A percentile compares a stretch with the other conserved stretches of the same genome.
phyloP scores from a whole-genome alignment of 208 protist genomes.

The Angomonas ambiguus region DNA sequence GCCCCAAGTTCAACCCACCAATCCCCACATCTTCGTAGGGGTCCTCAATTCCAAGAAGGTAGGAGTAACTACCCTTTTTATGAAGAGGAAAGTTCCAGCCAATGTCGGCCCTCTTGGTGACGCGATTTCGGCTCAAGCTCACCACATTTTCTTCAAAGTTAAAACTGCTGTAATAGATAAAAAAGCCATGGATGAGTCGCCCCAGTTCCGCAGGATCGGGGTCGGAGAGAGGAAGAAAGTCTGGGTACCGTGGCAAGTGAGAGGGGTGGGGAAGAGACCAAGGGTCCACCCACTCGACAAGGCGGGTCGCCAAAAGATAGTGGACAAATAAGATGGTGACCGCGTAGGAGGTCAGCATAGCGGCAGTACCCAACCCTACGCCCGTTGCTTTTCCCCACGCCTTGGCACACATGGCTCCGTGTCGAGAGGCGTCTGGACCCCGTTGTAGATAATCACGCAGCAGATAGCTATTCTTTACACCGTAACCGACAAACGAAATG shows the following conservation, averaged over 20 bases:
- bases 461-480: constrained; percentile 89
- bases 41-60: constrained; percentile 82
- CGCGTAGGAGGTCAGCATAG: constrained; percentile 87
- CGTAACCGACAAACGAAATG: constrained; percentile 86
- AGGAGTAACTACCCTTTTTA: constrained; percentile 78
- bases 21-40: constrained; percentile 85
- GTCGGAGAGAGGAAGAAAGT: constrained; percentile 68
- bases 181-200: constrained; percentile 80
- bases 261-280: constrained; percentile 83
- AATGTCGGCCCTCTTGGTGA: constrained; percentile 53
- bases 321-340: constrained; percentile 85
- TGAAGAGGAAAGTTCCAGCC: constrained; percentile 78
- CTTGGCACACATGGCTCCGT: constrained; percentile 84
- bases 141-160: constrained; percentile 78
- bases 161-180: constrained; percentile 84
- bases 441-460: constrained; percentile 79
- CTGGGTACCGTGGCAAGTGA: constrained; percentile 82
- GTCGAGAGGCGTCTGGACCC: constrained; percentile 51
- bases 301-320: constrained; percentile 76
- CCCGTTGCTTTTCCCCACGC: constrained; percentile 89
- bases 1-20: constrained; percentile 82
- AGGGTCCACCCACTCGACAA: constrained; percentile 79
- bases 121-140: constrained; percentile 67
- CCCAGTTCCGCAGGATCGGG: constrained; percentile 70
- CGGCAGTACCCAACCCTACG: constrained; percentile 68